Evolutionary conservation across 2,329 filamentous ascomycete genomes (phyloP).

Genomic region (Fusarium tanahbumbuense): DNA sequence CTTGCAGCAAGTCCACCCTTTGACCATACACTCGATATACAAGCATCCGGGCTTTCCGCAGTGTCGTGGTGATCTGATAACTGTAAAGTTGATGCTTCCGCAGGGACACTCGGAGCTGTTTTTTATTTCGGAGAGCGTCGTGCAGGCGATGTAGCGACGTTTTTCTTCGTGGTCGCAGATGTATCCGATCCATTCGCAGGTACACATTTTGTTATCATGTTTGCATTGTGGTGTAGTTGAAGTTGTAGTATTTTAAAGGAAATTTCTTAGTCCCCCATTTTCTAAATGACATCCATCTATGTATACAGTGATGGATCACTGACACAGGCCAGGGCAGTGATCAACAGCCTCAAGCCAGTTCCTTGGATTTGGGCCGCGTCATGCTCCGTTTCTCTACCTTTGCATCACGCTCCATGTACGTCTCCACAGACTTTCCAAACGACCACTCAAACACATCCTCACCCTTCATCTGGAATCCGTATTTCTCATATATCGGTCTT

Average conservation of each 20-base stretch:
- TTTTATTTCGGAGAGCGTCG: constrained; percentile 24
- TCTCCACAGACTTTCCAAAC: constrained; percentile 49
- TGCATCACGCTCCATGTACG: constrained; percentile 52
- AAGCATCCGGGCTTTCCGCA: constrained; percentile 25
- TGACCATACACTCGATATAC: constrained; percentile 28
- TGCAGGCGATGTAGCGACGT: constrained; percentile 34
- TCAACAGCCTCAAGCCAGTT: constrained; percentile 17
- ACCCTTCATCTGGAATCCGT: constrained; percentile 59
- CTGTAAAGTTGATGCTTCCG: constrained; percentile 33
- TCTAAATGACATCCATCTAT: neutral
- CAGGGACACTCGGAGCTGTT: constrained; percentile 32
- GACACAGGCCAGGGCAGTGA: constrained; percentile 21
- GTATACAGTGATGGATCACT: constrained; percentile 11
- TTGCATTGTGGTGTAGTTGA: neutral
- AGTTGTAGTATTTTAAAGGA: neutral
- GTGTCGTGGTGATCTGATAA: neutral
- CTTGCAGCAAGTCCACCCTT: constrained; percentile 39
- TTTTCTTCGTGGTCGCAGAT: constrained; percentile 40
- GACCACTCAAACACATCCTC: constrained; percentile 50
- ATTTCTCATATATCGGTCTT: constrained; percentile 59
- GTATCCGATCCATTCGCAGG: constrained; percentile 29
- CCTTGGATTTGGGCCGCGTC: constrained; percentile 17
- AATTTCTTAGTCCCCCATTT: neutral
- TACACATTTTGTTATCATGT: constrained; percentile 39
- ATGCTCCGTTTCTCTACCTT: constrained; percentile 21